Base-by-base conservation (phyloP, 1,284 basidiomycete genomes). In the Ganoderma lucidum region DNA sequence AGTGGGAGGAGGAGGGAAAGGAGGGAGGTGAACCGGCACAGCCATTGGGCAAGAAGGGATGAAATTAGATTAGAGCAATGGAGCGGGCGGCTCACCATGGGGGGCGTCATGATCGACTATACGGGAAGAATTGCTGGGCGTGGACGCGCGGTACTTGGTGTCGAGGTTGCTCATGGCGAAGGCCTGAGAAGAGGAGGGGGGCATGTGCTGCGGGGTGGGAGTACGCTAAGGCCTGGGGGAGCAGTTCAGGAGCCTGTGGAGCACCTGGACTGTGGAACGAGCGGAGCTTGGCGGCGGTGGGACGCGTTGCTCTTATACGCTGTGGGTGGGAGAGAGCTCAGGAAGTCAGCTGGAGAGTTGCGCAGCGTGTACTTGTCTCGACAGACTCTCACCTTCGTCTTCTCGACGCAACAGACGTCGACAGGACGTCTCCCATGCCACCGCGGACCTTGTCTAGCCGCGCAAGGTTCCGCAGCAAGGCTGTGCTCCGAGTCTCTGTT, bases 51-150 rank as follows among this genome's bases (percentile, higher is more conserved):
- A 35, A 6, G 37, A 4, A 17, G 64, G 41, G n/a, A 44, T 48
- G 30, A 39, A 51, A 28, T 44, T 63, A 55, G 53, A 53, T 44
- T 63, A 55, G 53, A 53, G 44, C 35, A 53, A 48, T 6, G 67
- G 67, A n/a, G 39, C 45, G 66, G 62, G 69, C 70, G 63, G 78
- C 86, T 75, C 75, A 92, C 92, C 93, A 76, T 87, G 79, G 19
- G 89, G 88, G 63, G 92, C 90, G 70, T 88, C 76, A 77, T 93
- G 93, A 79, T 95, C 93, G 12, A 94, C 93, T 55, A 94, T 93
- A 75, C 81, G 82, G 59, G 82, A 85, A 14, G 82, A 81, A 14
- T 71, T 73, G 72, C 75, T 76, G 19, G 76, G 74, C 37, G 77
- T 71, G 42, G 69, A 65, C 15, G 75, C 62, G 66, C 78, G 78